Base-by-base conservation (phyloP, 208 protist species). In the Acanthamoeba sp. region DNA sequence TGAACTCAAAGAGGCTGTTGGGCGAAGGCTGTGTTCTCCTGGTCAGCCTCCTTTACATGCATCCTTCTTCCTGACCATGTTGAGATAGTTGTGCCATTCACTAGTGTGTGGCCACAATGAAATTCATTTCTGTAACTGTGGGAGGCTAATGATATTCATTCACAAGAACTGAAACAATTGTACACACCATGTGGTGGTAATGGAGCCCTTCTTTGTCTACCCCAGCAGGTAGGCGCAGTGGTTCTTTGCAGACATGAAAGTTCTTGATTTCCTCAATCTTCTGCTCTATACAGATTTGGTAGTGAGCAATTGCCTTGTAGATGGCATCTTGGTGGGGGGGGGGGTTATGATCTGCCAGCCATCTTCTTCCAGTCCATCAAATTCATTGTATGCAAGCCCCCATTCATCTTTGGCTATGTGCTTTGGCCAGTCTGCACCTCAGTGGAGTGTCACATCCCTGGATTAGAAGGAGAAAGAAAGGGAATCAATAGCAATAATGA, bases 41-140 rank as follows among this genome's bases (percentile, higher is more conserved):
- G 2, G 5, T 95, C 93, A 2, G 4, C 93, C 1, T 22, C 10
- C 14, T 66, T 27, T 14, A 95, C 24, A 95, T 0, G 22, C n/a
- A 59, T 95, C 91, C 55, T 91, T 84, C 55, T 95, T 95, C 0
- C 18, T 95, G 0, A 95, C 40, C 7, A 2, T 32, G 14, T 95
- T 95, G 32, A 95, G 69, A 1, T 1, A 34, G 0, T 7, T 59
- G n/a, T 95, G n/a, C n/a, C n/a, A n/a, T n/a, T n/a, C n/a, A n/a
- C n/a, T n/a, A n/a, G n/a, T n/a, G n/a, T n/a, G n/a, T n/a, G n/a
- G n/a, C n/a, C n/a, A n/a, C n/a, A n/a, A n/a, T n/a, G n/a, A n/a
- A n/a, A n/a, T n/a, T n/a, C n/a, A n/a, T n/a, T n/a, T n/a, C n/a
- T n/a, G n/a, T n/a, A n/a, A n/a, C n/a, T n/a, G n/a, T n/a, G n/a